Evolutionary conservation across 148 eudicot species (phyloP).

Genomic region (Rhododendron ferrugineum): DNA sequence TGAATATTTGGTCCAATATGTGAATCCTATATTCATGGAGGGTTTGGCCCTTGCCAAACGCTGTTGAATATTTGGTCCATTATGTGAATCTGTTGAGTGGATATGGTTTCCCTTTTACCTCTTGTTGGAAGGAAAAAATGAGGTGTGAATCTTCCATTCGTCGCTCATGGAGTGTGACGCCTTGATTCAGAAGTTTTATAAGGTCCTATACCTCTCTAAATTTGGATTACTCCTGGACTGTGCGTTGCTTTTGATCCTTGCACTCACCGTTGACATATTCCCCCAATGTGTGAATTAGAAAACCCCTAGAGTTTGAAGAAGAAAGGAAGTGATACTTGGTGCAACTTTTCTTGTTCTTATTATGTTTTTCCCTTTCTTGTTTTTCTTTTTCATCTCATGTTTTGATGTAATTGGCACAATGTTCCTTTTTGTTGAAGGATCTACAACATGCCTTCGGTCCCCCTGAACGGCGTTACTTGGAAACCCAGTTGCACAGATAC

Average conservation of each 20-base stretch:
- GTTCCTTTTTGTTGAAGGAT: slow-evolving; percentile 43
- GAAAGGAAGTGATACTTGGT: background rate
- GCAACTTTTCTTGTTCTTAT: background rate
- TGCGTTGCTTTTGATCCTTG: background rate
- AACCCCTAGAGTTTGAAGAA: background rate
- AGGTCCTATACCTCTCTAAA: background rate
- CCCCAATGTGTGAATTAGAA: background rate
- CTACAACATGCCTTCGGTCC: slow-evolving; percentile 39
- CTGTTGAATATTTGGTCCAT: background rate
- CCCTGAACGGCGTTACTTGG: slow-evolving; percentile 29
- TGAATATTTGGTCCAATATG: background rate
- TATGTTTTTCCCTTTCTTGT: background rate
- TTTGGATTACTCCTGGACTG: background rate
- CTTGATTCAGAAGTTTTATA: background rate
- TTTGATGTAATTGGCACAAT: background rate
- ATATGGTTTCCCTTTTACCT: background rate
- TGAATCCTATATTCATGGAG: background rate
- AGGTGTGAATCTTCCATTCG: background rate
- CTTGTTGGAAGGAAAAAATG: background rate
- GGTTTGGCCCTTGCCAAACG: background rate
- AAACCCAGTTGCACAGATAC: slow-evolving; percentile 50
- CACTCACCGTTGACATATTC: too few species aligned
- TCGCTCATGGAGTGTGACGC: background rate
- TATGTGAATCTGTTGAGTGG: background rate
- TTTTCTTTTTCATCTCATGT: background rate